phyloP scores from a whole-genome alignment of 2,329 filamentous ascomycete genomes.

The Fusarium sp. region DNA sequence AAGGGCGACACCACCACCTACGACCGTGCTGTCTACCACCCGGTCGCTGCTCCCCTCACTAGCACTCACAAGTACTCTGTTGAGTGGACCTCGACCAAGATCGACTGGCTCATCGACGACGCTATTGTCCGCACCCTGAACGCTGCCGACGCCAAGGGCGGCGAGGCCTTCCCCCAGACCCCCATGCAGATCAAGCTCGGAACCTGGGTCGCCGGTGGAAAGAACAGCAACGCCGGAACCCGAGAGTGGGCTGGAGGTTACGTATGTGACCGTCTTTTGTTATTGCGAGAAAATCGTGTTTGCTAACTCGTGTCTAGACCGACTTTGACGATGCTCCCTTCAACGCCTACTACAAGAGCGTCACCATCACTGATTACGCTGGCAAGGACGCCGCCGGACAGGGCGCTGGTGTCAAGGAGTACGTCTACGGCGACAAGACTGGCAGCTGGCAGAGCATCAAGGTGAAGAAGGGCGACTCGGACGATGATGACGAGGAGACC shows the following conservation, averaged over 20 bases:
- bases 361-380: conserved; percentile 69
- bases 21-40: conserved; percentile 77
- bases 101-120: conserved; percentile 78
- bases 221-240: conserved; percentile 76
- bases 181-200: conserved; percentile 81
- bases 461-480: conserved; percentile 59
- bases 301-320: conserved; percentile 56
- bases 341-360: conserved; percentile 70
- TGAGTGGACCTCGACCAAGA: conserved; percentile 76
- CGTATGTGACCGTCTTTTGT: conserved; percentile 8
- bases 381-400: conserved; percentile 61
- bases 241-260: conserved; percentile 78
- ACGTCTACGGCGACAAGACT: conserved; percentile 66
- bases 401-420: conserved; percentile 62
- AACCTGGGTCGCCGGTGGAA: conserved; percentile 75
- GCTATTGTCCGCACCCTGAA: conserved; percentile 73
- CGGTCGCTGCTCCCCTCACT: conserved; percentile 70
- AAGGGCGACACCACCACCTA: conserved; percentile 81
- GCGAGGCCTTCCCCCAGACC: conserved; percentile 78
- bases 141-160: conserved; percentile 71
- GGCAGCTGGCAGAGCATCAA: conserved; percentile 69
- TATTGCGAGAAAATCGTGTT: background rate
- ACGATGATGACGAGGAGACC: conserved; percentile 39
- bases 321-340: conserved; percentile 69
- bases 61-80: conserved; percentile 77